Percentiles rank a stretch among this genome's conserved stretches.
Conservation (phyloP, 2,329 filamentous ascomycete genomes). For the Aureobasidium melanogenum region DNA sequence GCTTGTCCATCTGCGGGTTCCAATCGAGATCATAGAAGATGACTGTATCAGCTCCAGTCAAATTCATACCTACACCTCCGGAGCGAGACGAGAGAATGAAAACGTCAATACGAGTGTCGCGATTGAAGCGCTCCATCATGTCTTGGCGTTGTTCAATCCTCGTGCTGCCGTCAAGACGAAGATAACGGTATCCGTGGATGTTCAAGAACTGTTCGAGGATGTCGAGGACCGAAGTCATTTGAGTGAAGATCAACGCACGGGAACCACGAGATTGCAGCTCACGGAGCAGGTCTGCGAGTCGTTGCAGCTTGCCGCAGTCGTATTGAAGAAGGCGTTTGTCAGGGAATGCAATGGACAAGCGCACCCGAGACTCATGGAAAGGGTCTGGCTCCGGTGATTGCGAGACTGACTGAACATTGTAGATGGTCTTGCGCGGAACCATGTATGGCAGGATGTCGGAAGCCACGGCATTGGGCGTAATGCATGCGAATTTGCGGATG, state of each 20-base stretch:
- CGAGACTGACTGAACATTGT: conserved; percentile 37
- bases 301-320: conserved; percentile 93
- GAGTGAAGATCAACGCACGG: conserved; percentile 93
- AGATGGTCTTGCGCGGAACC: conserved; percentile 25
- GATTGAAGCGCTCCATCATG: conserved; percentile 90
- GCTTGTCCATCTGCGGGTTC: conserved; percentile 99
- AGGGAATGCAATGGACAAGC: conserved; percentile 89
- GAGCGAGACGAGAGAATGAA: conserved; percentile 95
- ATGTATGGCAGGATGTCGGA: conserved; percentile 63
- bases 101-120: conserved; percentile 76
- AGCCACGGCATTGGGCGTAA: conserved; percentile 81
- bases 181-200: conserved; percentile 93
- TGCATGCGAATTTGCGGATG: conserved; percentile 82
- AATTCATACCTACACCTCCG: conserved; percentile 88
- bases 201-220: conserved; percentile 97
- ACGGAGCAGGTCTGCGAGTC: conserved; percentile 75
- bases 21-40: conserved; percentile 99
- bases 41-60: conserved; percentile 93
- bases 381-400: conserved; percentile 49
- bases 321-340: conserved; percentile 95
- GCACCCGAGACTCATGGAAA: conserved; percentile 89
- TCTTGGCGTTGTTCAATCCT: conserved; percentile 94
- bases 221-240: conserved; percentile 98
- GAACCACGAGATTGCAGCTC: conserved; percentile 83
- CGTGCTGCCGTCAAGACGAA: conserved; percentile 91